Base-by-base conservation (phyloP, 768 basidiomycete species). In the Hydnum rufescens region DNA sequence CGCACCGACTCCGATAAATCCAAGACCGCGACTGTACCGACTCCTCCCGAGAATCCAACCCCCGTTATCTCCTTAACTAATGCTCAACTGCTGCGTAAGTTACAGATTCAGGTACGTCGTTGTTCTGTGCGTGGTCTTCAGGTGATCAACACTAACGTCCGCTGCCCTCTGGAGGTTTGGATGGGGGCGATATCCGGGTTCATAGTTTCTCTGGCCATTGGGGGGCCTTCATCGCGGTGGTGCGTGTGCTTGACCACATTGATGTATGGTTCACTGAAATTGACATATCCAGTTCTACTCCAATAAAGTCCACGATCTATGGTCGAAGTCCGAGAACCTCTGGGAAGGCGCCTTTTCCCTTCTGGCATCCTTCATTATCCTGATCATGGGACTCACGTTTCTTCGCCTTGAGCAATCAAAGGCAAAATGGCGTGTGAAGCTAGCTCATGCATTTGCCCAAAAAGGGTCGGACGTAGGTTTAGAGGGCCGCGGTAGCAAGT, bases 361-460 rank as follows among this genome's bases (percentile, higher is more conserved):
- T 49, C 61, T 63, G 6, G 63, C 66, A n/a, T 64, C 77, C 6
- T 53, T 87, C 59, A 77, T 95, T 74, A 90, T 95, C 60, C 86
- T 89, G 64, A 70, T 82, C 62, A 93, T 96, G 88, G 90, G 87
- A 2, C 61, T 96, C 34, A 81, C 82, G 32, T 92, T 97, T 83
- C 76, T 99, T 55, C 89, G 86, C 63, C 80, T 99, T 75, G 92
- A 97, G 64, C 73, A 81, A 60, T 82, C 93, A 6, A 84, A 88
- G 63, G 74, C 81, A n/a, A 89, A 86, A 65, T 99, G 93, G 93
- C 76, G 86, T 58, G 66, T 86, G 61, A 95, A 93, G 69, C 77
- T 97, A 47, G 71, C 78, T 53, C 70, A 69, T 8, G 83, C 90
- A 0, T 95, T 96, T 66, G n/a, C n/a, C n/a, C 49, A 18, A 25